Base-by-base conservation (phyloP, 1,139 yeast genomes). In the Yarrowia galli region DNA sequence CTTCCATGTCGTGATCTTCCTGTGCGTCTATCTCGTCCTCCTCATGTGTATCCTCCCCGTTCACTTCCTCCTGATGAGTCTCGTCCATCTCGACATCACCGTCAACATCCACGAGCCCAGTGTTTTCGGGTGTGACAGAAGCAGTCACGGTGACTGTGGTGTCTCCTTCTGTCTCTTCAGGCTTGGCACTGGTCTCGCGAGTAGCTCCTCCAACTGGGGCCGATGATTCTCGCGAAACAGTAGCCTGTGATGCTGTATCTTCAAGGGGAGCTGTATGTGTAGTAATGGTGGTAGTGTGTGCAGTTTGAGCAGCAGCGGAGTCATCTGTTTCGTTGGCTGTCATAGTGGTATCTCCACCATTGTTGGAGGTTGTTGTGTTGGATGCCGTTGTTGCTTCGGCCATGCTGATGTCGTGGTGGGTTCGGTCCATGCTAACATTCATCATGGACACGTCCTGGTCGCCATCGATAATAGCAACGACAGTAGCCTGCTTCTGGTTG, bases 11-110 rank as follows among this genome's bases (percentile, higher is more conserved):
- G 1, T 28, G 32, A 28, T 49, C 65, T 6, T 25, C 40, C 61
- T 32, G 15, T 13, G 18, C 51, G 15, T 13, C n/a, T 13, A 13
- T 15, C 18, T 32, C 16, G 8, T 63, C 68, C 43, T 67, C 67
- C 28, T n/a, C 46, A 10, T 49, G 54, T 9, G 22, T 36, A 20
- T 48, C 53, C 20, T 12, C 35, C 25, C 23, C 64, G 23, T 22
- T 16, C 3, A 10, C 43, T 13, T 32, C 32, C 8, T 16, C 64
- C 49, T 45, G 68, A 67, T 67, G 66, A 58, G 36, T 64, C 51
- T 15, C 32, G 32, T 28, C 51, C 51, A 46, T 25, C 16, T 48
- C 22, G 15, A 48, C 53, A 10, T 48, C 51, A 10, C 38, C 54
- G 18, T 49, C 54, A 12, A n/a, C 23, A 16, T 49, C 54, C 20